Conservation (phyloP, 1,284 basidiomycete species). For the Flammula alnicola region DNA sequence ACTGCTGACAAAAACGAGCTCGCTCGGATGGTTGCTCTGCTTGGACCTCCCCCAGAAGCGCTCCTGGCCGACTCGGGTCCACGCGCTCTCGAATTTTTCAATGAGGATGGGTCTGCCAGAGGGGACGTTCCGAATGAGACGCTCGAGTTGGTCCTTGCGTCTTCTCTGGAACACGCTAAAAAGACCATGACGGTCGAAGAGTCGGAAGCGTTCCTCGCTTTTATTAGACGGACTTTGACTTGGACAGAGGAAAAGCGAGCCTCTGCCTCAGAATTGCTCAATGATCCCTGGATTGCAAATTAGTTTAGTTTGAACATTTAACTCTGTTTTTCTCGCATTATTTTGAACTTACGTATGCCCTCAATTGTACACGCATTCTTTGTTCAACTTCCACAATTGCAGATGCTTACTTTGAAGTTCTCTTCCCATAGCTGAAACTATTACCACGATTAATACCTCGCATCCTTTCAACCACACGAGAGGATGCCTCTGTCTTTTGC, state of each 20-base stretch:
- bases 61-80: not conserved
- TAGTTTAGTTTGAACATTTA: no score
- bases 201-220: not conserved
- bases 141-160: no score
- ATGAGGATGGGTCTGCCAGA: not conserved
- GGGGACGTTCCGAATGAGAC: not conserved
- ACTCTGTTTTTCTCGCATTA: no score
- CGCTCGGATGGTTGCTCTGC: not conserved
- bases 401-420: no score
- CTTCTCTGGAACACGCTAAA: not conserved
- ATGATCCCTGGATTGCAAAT: conserved; percentile 2
- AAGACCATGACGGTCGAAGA: not conserved
- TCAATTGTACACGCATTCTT: no score
- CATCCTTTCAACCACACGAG: no score
- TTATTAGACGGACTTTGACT: not conserved
- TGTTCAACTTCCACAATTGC: no score
- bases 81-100: not conserved
- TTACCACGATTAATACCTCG: no score
- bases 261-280: not conserved
- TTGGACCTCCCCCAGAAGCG: not conserved
- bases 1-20: not conserved
- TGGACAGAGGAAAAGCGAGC: not conserved
- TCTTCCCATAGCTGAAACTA: no score
- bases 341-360: no score
- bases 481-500: no score